Percentiles rank a stretch among this genome's conserved stretches.
These are phyloP conservation scores for Eimeria falciformis DNA, from an alignment of 169 alveolate genomes.

Conservation along the genomic window DNA sequence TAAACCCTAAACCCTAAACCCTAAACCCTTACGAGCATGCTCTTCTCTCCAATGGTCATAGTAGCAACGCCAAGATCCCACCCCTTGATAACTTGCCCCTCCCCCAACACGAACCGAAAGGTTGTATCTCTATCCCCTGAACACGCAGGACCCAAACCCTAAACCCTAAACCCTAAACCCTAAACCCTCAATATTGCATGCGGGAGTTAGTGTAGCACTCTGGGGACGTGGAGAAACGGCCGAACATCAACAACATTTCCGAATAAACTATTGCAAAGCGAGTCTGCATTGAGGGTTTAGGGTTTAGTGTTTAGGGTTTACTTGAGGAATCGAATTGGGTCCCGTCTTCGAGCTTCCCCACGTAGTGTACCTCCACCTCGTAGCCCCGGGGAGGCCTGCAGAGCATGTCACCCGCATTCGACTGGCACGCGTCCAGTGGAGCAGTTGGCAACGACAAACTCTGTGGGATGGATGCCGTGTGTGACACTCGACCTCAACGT, in stretches of 20 bases:
- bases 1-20: conserved; percentile 86
- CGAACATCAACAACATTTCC: no score
- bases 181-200: background rate
- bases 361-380: conserved; percentile 89
- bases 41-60: conserved; percentile 76
- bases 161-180: background rate
- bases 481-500: no score
- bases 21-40: conserved; percentile 88
- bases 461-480: no score
- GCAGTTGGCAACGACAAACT: no score
- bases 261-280: no score
- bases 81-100: conserved; percentile 78
- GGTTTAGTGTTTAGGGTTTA: conserved; percentile 14
- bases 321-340: conserved; percentile 88
- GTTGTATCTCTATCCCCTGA: conserved; percentile 84
- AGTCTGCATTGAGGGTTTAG: no score
- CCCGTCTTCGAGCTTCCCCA: conserved; percentile 88
- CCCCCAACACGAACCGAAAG: conserved; percentile 87
- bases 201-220: background rate
- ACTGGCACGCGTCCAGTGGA: no score
- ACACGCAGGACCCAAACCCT: background rate
- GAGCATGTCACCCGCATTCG: no score
- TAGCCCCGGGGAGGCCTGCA: conserved; percentile 86
- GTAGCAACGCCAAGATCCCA: conserved; percentile 72
- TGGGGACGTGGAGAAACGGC: no score